Conservation (phyloP, 805 yeast species). For the Teunomyces funiuensis region DNA sequence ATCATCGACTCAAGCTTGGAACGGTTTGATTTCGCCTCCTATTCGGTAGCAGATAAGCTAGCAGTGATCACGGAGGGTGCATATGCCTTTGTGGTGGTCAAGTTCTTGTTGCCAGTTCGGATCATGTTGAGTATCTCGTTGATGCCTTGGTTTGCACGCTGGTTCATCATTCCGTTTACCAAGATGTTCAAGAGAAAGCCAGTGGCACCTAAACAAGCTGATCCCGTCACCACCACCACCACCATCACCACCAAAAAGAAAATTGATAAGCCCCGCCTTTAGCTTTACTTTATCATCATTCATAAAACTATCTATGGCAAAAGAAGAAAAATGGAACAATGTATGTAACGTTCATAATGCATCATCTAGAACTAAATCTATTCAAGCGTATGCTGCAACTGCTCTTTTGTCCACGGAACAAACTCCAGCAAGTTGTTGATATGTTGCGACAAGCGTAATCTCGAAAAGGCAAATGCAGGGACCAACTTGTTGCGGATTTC, state of each 20-base stretch:
- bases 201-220: slow-evolving; percentile 3
- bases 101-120: slow-evolving; percentile 56
- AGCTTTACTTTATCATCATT: slow-evolving; percentile 5
- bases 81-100: slow-evolving; percentile 68
- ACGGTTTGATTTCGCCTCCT: slow-evolving; percentile 28
- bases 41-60: slow-evolving; percentile 51
- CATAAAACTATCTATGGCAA: slow-evolving; percentile 7
- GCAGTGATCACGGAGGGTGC: slow-evolving; percentile 69
- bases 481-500: slow-evolving; percentile 38
- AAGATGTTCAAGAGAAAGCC: slow-evolving; percentile 20
- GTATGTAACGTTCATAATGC: slow-evolving; percentile 2
- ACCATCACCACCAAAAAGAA: slow-evolving; percentile 17
- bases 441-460: slow-evolving; percentile 23
- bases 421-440: slow-evolving; percentile 30
- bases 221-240: background rate
- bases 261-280: slow-evolving; percentile 33
- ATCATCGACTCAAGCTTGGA: slow-evolving; percentile 55
- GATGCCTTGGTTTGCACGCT: slow-evolving; percentile 59
- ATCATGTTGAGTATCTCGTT: slow-evolving; percentile 48
- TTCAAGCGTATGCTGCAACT: slow-evolving; percentile 34
- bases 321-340: no score
- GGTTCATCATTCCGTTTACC: slow-evolving; percentile 48
- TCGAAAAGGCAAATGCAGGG: slow-evolving; percentile 38
- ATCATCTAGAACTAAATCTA: slow-evolving; percentile 11
- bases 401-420: slow-evolving; percentile 38